A percentile compares a stretch with the other conserved stretches of the same genome.
Conservation (phyloP, 345 rosid species). For the Heritiera littoralis region DNA sequence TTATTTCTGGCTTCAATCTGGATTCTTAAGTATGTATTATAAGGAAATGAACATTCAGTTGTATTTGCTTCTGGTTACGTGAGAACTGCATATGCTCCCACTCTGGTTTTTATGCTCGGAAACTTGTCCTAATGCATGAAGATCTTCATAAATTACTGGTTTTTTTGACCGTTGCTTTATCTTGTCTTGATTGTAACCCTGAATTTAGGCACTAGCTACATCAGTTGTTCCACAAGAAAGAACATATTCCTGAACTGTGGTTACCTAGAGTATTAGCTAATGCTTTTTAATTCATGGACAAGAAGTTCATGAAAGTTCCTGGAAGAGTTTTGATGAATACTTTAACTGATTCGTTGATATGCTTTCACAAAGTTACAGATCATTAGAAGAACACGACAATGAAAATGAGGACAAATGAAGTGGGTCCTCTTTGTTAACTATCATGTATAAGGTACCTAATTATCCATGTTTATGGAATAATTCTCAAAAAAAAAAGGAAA, state of each 20-base stretch:
- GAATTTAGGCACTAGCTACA: background rate
- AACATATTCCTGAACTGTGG: background rate
- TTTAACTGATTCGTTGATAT: background rate
- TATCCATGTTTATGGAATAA: background rate
- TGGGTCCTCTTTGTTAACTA: background rate
- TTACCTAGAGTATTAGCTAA: background rate
- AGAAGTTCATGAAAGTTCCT: background rate
- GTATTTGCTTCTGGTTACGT: background rate
- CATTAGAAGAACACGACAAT: conserved; percentile 5
- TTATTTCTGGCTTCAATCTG: background rate
- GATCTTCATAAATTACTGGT: background rate
- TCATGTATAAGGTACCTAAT: background rate
- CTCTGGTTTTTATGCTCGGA: background rate
- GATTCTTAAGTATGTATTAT: background rate
- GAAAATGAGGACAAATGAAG: conserved; percentile 13
- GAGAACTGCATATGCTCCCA: background rate
- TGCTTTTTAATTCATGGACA: background rate
- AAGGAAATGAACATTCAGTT: background rate
- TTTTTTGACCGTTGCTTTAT: conserved; percentile 5
- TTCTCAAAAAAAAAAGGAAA: too few relatives aligned
- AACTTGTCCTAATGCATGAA: background rate
- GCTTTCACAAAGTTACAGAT: background rate
- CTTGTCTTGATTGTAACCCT: background rate
- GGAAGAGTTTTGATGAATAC: background rate
- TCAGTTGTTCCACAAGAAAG: background rate